phyloP scores from a whole-genome alignment of 179 eudicot species.

The Vitellaria paradoxa region DNA sequence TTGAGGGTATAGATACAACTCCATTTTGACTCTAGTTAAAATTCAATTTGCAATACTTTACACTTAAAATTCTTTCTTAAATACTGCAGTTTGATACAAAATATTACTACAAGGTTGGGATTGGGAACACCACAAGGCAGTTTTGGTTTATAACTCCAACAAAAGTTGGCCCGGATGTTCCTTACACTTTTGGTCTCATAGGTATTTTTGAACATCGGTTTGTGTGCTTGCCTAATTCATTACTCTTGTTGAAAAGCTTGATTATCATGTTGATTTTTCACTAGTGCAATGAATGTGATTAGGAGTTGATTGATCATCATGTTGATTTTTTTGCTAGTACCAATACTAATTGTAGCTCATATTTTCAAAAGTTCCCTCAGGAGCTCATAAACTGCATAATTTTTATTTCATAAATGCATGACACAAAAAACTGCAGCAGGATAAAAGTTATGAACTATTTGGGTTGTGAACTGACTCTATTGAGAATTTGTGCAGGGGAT shows the following conservation, averaged over 20 bases:
- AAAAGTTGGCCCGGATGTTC: constrained; percentile 49
- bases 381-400: neutral
- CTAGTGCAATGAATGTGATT: neutral
- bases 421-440: too few relatives aligned
- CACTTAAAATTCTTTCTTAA: neutral
- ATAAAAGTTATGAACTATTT: neutral
- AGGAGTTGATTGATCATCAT: neutral
- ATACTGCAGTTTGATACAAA: constrained; percentile 46
- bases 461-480: neutral
- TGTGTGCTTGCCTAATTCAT: neutral
- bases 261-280: constrained; percentile 6
- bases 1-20: neutral
- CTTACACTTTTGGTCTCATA: constrained; percentile 71
- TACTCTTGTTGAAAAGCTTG: neutral
- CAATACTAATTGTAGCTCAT: neutral
- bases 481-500: constrained; percentile 40
- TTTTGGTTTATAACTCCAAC: constrained; percentile 64
- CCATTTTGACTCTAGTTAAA: neutral
- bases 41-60: neutral
- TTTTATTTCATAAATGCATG: neutral
- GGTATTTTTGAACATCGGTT: constrained; percentile 26
- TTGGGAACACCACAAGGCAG: constrained; percentile 28
- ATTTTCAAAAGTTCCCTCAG: neutral
- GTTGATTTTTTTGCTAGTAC: neutral
- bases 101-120: constrained; percentile 50